Conservation (phyloP, 495 filamentous ascomycete species). For the Physcia stellaris region DNA sequence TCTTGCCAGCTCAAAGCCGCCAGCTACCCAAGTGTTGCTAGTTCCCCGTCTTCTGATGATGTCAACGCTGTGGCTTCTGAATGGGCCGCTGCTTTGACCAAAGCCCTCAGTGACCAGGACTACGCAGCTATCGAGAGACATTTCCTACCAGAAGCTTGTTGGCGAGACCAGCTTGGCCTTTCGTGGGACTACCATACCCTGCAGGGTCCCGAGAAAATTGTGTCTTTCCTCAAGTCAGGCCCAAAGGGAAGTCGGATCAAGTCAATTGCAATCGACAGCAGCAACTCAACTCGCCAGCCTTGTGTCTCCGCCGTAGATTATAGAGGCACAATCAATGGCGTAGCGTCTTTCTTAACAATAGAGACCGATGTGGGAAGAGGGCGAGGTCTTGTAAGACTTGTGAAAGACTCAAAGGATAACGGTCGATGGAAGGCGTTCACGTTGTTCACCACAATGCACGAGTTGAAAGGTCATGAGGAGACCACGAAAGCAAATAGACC, state of each 20-base stretch:
- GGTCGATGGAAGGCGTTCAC: conserved; percentile 40
- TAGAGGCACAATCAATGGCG: conserved; percentile 23
- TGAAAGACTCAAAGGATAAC: conserved; percentile 17
- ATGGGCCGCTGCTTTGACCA: conserved; percentile 35
- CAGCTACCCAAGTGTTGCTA: conserved; percentile 7
- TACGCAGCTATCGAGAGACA: conserved; percentile 19
- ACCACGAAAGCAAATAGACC: conserved; percentile 21
- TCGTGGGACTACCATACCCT: conserved; percentile 39
- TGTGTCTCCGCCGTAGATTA: conserved; percentile 19
- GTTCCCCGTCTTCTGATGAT: conserved; percentile 23
- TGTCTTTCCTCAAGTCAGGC: conserved; percentile 21
- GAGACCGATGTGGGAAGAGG: conserved; percentile 31
- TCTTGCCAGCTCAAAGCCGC: conserved; percentile 37
- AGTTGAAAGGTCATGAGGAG: conserved; percentile 29
- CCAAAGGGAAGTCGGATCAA: conserved; percentile 19
- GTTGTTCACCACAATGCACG: conserved; percentile 33
- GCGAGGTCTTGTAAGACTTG: conserved; percentile 30
- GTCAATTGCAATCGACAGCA: conserved; percentile 24
- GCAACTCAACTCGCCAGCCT: conserved; percentile 4
- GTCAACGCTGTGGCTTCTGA: conserved; percentile 28
- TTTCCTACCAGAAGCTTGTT: conserved; percentile 37
- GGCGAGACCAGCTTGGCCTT: conserved; percentile 41
- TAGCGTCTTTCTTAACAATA: conserved; percentile 29
- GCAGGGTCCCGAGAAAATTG: conserved; percentile 31
- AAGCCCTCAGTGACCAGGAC: conserved; percentile 25